Evolutionary conservation across 2,329 filamentous ascomycete species (phyloP), one percentile per base, ranked within the genome.

Genomic region (Beauveria pseudobassiana): DNA sequence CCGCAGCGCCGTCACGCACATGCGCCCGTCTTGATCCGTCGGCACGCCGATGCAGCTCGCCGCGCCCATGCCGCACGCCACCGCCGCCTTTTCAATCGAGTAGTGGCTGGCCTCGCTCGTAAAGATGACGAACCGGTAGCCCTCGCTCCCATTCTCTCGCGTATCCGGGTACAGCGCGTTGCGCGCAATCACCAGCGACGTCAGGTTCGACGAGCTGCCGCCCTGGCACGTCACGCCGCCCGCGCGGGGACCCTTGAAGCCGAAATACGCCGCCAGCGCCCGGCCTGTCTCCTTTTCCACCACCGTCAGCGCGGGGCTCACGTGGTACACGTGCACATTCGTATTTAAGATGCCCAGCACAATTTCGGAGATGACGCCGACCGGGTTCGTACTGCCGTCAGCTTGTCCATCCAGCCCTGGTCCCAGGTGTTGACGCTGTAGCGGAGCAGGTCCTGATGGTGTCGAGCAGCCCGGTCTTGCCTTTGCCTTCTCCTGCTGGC

Each of bases 401-500:
- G 80, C 77, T 99, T 98, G 76, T 97, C 93, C 70, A 98, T 77
- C 75, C 98, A 99, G 12, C 93, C 93, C 75, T 96, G 93, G 70
- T 96, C 90, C 90, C 93, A 98, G 16, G 93, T 97, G 76, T 99
- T 99, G 70, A 98, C 93, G 70, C 89, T 95, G 75, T 96, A 92
- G 65, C 84, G 81, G 46, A 98, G 80, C 22, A 97, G 80, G 63
- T 86, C 83, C 66, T 86, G 78, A 96, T 82, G 3, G 84, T 84
- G 40, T 85, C 81, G 30, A 96, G 77, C 28, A 97, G 77, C 0
- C 93, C 93, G 49, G 89, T 83, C 67, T 89, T 89, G 1, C 87
- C 88, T 64, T 76, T 78, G 6, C 84, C 87, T 45, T 79, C 45
- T 26, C 60, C 73, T 2, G 73, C 75, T 0, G 88, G 86, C 4